A percentile compares a stretch with the other conserved stretches of the same genome.
Evolutionary conservation across 345 rosid species (phyloP).

Genomic region (Psidium guajava): DNA sequence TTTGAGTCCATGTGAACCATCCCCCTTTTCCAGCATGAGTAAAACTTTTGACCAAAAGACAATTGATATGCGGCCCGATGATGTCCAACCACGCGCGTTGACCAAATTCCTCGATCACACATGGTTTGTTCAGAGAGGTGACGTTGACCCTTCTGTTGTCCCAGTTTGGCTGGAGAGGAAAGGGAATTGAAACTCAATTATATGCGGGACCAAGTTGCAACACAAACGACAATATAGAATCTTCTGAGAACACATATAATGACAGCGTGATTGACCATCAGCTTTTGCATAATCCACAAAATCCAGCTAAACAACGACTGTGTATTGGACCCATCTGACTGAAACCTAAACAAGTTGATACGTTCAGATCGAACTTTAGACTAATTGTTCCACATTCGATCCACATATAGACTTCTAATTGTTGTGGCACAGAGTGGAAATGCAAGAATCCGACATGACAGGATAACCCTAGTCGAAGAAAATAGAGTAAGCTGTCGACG

Average conservation of each 20-base stretch:
- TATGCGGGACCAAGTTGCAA: not conserved
- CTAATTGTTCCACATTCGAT: not conserved
- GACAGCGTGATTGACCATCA: not conserved
- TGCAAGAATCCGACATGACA: not conserved
- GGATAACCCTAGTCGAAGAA: not conserved
- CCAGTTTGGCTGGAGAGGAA: not conserved
- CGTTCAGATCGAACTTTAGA: not conserved
- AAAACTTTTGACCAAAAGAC: not conserved
- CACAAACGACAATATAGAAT: not conserved
- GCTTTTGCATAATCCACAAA: not conserved
- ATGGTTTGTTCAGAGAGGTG: not conserved
- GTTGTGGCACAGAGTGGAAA: not conserved
- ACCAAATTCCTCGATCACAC: not conserved
- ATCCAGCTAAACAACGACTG: not conserved
- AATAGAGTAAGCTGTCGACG: not conserved
- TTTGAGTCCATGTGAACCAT: not conserved
- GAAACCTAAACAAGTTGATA: not conserved
- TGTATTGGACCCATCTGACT: not conserved
- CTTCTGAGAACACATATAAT: not conserved
- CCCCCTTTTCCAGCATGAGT: not conserved
- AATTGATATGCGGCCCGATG: not conserved
- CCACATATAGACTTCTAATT: not conserved
- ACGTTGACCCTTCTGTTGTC: not conserved
- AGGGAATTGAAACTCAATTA: not conserved
- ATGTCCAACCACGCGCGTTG: not conserved